These are phyloP conservation scores for Leishmania tropica DNA, from an alignment of 208 protist species.

Conservation along the genomic window DNA sequence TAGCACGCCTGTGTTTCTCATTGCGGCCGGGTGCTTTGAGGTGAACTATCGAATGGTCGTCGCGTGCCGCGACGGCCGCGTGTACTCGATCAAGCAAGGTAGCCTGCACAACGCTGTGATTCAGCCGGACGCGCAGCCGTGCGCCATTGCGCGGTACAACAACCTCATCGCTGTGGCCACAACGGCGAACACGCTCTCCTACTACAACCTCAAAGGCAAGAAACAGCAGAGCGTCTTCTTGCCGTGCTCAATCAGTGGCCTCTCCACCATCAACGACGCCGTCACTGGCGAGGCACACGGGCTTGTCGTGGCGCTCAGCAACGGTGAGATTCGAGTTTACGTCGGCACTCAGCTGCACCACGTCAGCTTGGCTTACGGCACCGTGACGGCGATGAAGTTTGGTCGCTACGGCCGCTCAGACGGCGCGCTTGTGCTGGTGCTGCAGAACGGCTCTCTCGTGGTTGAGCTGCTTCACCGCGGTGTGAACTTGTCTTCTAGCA, in stretches of 20 bases:
- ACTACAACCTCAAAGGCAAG: conserved; percentile 92
- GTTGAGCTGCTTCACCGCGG: conserved; percentile 94
- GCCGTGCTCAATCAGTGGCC: conserved; percentile 68
- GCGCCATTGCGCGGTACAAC: conserved; percentile 81
- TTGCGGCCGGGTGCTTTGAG: conserved; percentile 69
- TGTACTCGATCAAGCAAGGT: conserved; percentile 95
- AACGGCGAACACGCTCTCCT: conserved; percentile 87
- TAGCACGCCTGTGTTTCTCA: conserved; percentile 66
- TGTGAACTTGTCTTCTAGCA: conserved; percentile 49
- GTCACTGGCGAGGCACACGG: conserved; percentile 61
- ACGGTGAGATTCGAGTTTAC: conserved; percentile 94
- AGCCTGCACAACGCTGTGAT: conserved; percentile 78
- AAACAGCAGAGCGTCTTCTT: conserved; percentile 75
- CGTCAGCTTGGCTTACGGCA: conserved; percentile 74
- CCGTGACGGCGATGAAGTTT: conserved; percentile 88
- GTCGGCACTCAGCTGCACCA: conserved; percentile 84
- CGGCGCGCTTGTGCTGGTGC: conserved; percentile 79
- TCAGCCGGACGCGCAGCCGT: conserved; percentile 87
- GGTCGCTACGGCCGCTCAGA: conserved; percentile 94
- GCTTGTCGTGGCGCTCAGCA: conserved; percentile 90
- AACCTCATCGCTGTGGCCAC: conserved; percentile 91
- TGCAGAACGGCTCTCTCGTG: conserved; percentile 88
- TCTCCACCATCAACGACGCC: conserved; percentile 70
- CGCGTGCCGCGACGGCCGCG: conserved; percentile 89
- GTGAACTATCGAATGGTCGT: conserved; percentile 94